phyloP scores from a whole-genome alignment of 371 early-diverging fungal genomes.

The Mortierella sp. region DNA sequence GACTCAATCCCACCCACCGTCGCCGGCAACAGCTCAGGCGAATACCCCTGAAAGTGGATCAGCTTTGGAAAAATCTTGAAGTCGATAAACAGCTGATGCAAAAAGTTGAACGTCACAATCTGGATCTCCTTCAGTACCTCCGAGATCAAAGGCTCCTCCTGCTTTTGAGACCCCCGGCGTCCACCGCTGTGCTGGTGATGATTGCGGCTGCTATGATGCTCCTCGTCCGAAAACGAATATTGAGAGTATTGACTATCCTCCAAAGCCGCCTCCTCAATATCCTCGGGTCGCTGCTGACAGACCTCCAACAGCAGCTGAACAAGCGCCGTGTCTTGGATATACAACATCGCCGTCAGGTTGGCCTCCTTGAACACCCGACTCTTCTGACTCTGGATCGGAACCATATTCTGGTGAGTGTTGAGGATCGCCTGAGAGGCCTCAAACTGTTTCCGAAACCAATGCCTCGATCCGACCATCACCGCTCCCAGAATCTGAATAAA shows the following conservation, averaged over 20 bases:
- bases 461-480: slow-evolving; percentile 40
- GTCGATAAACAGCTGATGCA: slow-evolving; percentile 70
- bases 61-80: slow-evolving; percentile 68
- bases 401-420: slow-evolving; percentile 20
- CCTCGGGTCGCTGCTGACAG: slow-evolving; percentile 48
- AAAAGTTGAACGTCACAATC: slow-evolving; percentile 64
- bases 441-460: slow-evolving; percentile 37
- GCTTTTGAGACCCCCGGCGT: slow-evolving; percentile 4
- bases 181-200: too few species aligned
- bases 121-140: slow-evolving; percentile 60
- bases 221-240: not conserved
- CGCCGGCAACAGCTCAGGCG: slow-evolving; percentile 66
- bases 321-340: slow-evolving; percentile 67
- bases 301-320: slow-evolving; percentile 66
- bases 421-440: slow-evolving; percentile 37
- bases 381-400: slow-evolving; percentile 20
- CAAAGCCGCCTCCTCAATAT: slow-evolving; percentile 2
- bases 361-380: slow-evolving; percentile 60
- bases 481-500: slow-evolving; percentile 64
- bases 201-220: not conserved
- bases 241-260: too few species aligned
- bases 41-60: slow-evolving; percentile 74
- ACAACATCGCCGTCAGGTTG: slow-evolving; percentile 64
- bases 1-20: slow-evolving; percentile 69
- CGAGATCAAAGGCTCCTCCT: slow-evolving; percentile 22